Percentiles rank a stretch among this genome's conserved stretches.
These are phyloP conservation scores for Xylaria sp. DNA, from an alignment of 2,329 filamentous ascomycete species.

Conservation along the genomic window DNA sequence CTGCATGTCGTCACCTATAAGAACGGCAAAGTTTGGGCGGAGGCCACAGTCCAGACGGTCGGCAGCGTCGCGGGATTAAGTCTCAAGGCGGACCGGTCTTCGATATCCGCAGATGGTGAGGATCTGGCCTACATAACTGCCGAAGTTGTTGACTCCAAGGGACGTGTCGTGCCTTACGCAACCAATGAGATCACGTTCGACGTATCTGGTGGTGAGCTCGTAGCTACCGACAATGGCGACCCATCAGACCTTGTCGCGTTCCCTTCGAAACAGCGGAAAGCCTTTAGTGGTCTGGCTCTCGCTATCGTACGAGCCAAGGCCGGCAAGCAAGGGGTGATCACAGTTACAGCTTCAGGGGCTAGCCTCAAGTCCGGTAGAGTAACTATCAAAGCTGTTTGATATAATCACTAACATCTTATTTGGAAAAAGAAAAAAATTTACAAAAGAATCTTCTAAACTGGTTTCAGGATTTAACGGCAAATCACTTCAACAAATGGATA, in stretches of 20 bases:
- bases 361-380: slow-evolving; percentile 35
- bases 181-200: slow-evolving; percentile 58
- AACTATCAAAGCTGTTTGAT: background rate
- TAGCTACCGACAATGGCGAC: slow-evolving; percentile 64
- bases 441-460: no score
- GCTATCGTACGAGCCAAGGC: slow-evolving; percentile 53
- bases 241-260: slow-evolving; percentile 58
- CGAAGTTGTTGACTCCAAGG: slow-evolving; percentile 57
- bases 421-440: no score
- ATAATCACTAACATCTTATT: no score
- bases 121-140: slow-evolving; percentile 61
- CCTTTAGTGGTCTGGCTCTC: slow-evolving; percentile 55
- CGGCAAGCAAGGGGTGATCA: slow-evolving; percentile 40
- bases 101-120: slow-evolving; percentile 54
- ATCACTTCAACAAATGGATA: no score
- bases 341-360: slow-evolving; percentile 35
- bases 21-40: slow-evolving; percentile 59
- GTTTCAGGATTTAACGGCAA: no score
- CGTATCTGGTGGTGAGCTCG: slow-evolving; percentile 57
- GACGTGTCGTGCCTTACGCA: slow-evolving; percentile 57
- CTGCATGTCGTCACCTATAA: slow-evolving; percentile 61
- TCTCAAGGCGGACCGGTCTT: slow-evolving; percentile 54
- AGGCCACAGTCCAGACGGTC: slow-evolving; percentile 54
- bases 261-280: slow-evolving; percentile 53
- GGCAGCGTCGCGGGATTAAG: slow-evolving; percentile 53